These are phyloP conservation scores for Begonia fuchsioides DNA, from an alignment of 306 rosid species.

Conservation along the genomic window DNA sequence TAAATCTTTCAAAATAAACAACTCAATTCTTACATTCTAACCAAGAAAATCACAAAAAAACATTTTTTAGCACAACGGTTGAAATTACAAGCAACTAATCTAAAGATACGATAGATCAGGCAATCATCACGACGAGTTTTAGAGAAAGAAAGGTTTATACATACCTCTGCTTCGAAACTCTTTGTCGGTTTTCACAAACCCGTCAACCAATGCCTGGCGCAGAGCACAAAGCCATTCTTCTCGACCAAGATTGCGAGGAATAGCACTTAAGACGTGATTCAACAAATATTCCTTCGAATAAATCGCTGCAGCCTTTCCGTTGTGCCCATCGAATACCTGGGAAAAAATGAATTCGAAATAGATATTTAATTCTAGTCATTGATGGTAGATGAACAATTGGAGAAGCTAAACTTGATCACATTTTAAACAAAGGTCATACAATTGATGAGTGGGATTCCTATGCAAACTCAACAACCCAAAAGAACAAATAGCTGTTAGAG, in stretches of 20 bases:
- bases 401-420: conserved; percentile 10
- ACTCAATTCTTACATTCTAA: too few species aligned
- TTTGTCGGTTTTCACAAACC: conserved; percentile 93
- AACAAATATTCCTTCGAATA: conserved; percentile 66
- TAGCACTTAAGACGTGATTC: conserved; percentile 81
- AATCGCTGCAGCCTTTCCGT: conserved; percentile 93
- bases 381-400: conserved; percentile 42
- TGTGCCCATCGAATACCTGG: conserved; percentile 97
- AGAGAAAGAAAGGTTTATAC: conserved; percentile 1
- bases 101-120: too few species aligned
- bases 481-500: not conserved
- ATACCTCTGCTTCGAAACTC: conserved; percentile 84
- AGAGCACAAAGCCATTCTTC: conserved; percentile 96
- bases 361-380: conserved; percentile 23
- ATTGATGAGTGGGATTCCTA: too few species aligned
- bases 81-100: too few species aligned
- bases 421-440: conserved; percentile 24
- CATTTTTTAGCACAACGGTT: too few species aligned
- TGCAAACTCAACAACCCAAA: not conserved
- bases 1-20: too few species aligned
- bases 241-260: conserved; percentile 72
- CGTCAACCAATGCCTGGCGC: conserved; percentile 94
- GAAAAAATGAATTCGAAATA: conserved; percentile 10
- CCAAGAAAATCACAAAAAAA: too few species aligned
- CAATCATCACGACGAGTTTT: not conserved